A percentile compares a stretch with the other conserved stretches of the same genome.
Conservation (phyloP, 108 stramenopile genomes). For the Nitzschia sp. region DNA sequence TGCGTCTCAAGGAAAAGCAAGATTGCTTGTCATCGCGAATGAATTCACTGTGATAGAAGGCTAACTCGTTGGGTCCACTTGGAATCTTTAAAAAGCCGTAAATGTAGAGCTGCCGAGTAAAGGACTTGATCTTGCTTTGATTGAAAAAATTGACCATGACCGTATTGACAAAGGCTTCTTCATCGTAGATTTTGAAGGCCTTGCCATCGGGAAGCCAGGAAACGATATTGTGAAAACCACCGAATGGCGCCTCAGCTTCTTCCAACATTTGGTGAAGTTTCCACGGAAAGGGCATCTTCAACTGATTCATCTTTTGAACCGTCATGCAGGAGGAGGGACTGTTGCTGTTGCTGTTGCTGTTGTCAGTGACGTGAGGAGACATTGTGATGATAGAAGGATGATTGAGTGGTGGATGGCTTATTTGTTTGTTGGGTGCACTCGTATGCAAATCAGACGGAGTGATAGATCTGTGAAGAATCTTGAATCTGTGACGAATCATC, state of each 20-base stretch:
- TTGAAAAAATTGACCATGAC: slow-evolving; percentile 29
- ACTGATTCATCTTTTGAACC: slow-evolving; percentile 11
- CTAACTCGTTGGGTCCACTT: slow-evolving; percentile 3
- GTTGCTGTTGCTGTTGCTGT: too few species aligned
- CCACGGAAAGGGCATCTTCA: slow-evolving; percentile 26
- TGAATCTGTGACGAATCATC: too few species aligned
- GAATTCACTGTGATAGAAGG: slow-evolving; percentile 17
- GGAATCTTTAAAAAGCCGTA: slow-evolving; percentile 21
- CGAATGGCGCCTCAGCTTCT: slow-evolving; percentile 4
- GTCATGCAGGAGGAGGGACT: too few species aligned
- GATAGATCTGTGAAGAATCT: too few species aligned
- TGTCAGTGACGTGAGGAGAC: too few species aligned
- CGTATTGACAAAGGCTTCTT: slow-evolving; percentile 15
- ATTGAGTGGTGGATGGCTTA: too few species aligned
- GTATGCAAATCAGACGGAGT: too few species aligned
- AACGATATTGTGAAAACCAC: slow-evolving; percentile 12
- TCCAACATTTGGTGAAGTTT: slow-evolving; percentile 25
- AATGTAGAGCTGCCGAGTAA: slow-evolving; percentile 23
- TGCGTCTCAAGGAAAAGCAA: slow-evolving; percentile 9
- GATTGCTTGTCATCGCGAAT: slow-evolving; percentile 7
- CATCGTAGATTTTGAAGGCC: slow-evolving; percentile 32
- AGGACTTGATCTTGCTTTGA: slow-evolving; percentile 36
- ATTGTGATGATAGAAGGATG: too few species aligned
- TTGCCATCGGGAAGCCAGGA: slow-evolving; percentile 31
- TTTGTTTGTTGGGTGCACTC: too few species aligned